Evolutionary conservation across 208 protist genomes (phyloP), one percentile per base, ranked within the genome.

Genomic region (Trypanosoma rangeli): DNA sequence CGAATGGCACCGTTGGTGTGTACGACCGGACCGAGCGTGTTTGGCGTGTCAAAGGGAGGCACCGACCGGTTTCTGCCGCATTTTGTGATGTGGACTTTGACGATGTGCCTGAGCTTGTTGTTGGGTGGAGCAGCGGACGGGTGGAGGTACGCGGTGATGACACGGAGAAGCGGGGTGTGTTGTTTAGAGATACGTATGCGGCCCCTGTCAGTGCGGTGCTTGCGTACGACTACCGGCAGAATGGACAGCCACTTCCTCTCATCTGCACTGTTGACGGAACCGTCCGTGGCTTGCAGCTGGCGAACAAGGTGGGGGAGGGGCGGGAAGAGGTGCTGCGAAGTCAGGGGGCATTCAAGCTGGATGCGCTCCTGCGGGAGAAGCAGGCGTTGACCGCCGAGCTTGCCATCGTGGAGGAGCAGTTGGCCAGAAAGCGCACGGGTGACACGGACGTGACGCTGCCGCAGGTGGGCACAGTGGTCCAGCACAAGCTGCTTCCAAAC

Each of bases 1-100:
- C 78, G 48, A 98, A 98, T 73, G 95, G 95, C 57, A 98, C 91
- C 0, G 80, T 98, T 16, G 97, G 97, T 55, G 77, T 98, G 12
- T 98, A 98, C 79, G 68, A 93, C 54, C 48, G 73, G 5, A 70
- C 55, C 5, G 90, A 89, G 70, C 85, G 93, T 20, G 37, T 94
- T 29, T 98, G 94, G 94, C 85, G 92, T 39, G 77, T 89, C 26
- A 98, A 97, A 62, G 90, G 83, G 22, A 92, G 92, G 50, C 74
- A 86, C 26, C 68, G 73, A 31, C 92, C 96, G 3, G 84, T 90
- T 7, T 83, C 87, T 3, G 87, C 97, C 29, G 84, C 76, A 29
- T 93, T 90, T 68, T 97, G 89, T 68, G 97, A 98, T 73, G 74
- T 98, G 29, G 93, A 98, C 75, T 83, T 82, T 64, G 96, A 98